Evolutionary conservation across 257 asterid species (phyloP).

Genomic region (Nyctanthes arbortristis): DNA sequence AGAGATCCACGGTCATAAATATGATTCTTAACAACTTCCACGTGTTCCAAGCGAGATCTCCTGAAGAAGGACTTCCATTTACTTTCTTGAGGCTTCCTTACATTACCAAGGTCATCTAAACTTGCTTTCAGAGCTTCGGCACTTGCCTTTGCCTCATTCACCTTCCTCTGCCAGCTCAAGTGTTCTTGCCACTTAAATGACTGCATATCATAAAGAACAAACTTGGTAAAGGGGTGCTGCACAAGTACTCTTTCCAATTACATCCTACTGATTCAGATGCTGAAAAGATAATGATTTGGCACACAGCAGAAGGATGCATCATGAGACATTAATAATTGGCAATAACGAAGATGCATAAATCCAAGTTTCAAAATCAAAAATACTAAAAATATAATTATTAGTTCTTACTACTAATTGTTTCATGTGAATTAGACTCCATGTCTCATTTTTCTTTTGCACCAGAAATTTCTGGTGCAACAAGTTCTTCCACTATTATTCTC

Average conservation of each 20-base stretch:
- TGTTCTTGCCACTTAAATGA: slow-evolving; percentile 94
- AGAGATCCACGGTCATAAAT: slow-evolving; percentile 66
- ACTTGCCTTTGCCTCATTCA: slow-evolving; percentile 83
- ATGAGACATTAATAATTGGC: no score
- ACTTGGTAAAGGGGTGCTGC: background rate
- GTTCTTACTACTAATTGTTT: background rate
- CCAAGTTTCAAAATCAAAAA: background rate
- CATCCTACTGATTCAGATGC: background rate
- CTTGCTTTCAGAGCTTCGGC: slow-evolving; percentile 80
- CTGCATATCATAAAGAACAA: slow-evolving; percentile 38
- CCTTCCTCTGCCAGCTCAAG: slow-evolving; percentile 78
- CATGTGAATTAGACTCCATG: background rate
- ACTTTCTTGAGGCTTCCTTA: slow-evolving; percentile 56
- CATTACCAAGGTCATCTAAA: slow-evolving; percentile 58
- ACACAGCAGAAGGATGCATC: background rate
- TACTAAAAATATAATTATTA: background rate
- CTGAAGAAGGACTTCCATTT: slow-evolving; percentile 76
- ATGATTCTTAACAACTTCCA: slow-evolving; percentile 63
- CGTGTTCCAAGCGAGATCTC: slow-evolving; percentile 75
- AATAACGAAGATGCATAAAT: background rate
- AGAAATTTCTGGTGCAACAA: background rate
- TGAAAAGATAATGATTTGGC: background rate
- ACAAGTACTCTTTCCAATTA: background rate
- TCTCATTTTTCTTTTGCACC: background rate
- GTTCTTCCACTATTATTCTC: background rate